phyloP scores from a whole-genome alignment of 176 grass and related monocot genomes.

The Triticum urartu region DNA sequence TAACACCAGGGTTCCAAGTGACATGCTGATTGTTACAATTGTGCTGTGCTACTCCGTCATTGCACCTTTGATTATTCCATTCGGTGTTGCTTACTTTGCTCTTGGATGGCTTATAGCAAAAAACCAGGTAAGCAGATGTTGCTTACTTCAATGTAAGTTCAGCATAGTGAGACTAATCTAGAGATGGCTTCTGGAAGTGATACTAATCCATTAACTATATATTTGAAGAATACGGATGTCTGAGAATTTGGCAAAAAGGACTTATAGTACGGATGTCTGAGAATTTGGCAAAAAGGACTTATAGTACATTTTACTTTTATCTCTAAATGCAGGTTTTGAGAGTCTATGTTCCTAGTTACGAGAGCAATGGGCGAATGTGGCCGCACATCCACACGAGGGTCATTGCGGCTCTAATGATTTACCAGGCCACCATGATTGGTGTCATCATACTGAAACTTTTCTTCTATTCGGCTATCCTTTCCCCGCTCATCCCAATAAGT shows the following conservation, averaged over 20 bases:
- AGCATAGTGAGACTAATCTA: too few relatives aligned
- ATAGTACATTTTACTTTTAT: too few relatives aligned
- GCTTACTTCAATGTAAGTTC: too few relatives aligned
- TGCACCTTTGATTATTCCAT: constrained; percentile 82
- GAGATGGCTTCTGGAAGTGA: background rate
- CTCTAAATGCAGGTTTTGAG: constrained; percentile 49
- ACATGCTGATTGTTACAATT: constrained; percentile 85
- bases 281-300: too few relatives aligned
- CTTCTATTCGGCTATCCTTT: background rate
- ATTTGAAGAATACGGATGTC: too few relatives aligned
- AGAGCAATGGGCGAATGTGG: constrained; percentile 95
- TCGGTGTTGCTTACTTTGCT: constrained; percentile 79
- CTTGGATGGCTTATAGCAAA: constrained; percentile 83
- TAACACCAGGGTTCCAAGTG: constrained; percentile 73
- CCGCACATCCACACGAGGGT: constrained; percentile 87
- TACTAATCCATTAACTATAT: too few relatives aligned
- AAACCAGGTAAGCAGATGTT: constrained; percentile 60
- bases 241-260: too few relatives aligned
- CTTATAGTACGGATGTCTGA: too few relatives aligned
- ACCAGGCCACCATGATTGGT: constrained; percentile 86
- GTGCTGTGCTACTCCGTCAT: constrained; percentile 94
- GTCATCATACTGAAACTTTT: constrained; percentile 52
- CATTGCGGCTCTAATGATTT: constrained; percentile 60
- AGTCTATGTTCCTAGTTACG: constrained; percentile 69
- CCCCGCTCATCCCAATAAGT: constrained; percentile 49